phyloP scores from a whole-genome alignment of 768 basidiomycete genomes.

The Tylopilus subfusipes region DNA sequence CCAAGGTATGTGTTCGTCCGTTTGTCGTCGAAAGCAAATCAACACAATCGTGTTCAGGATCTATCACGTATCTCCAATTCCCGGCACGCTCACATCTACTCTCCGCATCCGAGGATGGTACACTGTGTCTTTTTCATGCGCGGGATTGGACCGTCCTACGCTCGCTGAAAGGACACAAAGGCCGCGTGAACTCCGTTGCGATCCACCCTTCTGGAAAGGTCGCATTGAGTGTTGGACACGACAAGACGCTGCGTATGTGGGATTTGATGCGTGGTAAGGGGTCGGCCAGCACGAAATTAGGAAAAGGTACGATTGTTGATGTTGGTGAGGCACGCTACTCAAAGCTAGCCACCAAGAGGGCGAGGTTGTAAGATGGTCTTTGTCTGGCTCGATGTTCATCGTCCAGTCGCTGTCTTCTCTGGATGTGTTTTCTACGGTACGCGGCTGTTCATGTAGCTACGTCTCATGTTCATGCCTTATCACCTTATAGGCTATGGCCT shows the following conservation, averaged over 20 bases:
- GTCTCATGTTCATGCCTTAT: not conserved
- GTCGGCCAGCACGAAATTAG: constrained; percentile 82
- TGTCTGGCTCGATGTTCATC: constrained; percentile 70
- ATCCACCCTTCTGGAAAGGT: constrained; percentile 93
- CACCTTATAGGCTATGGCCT: constrained; percentile 64
- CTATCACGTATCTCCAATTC: constrained; percentile 84
- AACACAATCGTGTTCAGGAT: constrained; percentile 49
- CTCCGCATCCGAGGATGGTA: constrained; percentile 90
- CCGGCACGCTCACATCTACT: constrained; percentile 87
- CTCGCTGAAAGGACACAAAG: constrained; percentile 88
- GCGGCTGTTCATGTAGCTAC: not conserved
- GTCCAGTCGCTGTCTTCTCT: constrained; percentile 75
- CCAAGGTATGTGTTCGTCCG: constrained; percentile 55
- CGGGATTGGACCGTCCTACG: constrained; percentile 93
- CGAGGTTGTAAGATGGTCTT: constrained; percentile 88
- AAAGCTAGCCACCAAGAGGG: constrained; percentile 55
- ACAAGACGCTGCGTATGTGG: constrained; percentile 93
- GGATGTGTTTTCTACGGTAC: constrained; percentile 80
- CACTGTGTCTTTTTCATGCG: constrained; percentile 84
- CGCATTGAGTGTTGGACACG: constrained; percentile 87
- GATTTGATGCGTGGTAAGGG: constrained; percentile 95
- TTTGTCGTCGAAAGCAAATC: not conserved
- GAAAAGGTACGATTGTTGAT: constrained; percentile 57
- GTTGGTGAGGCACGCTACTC: not conserved
- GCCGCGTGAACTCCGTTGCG: constrained; percentile 83